phyloP scores from a whole-genome alignment of 768 basidiomycete genomes.

The Auriscalpium microsporum region DNA sequence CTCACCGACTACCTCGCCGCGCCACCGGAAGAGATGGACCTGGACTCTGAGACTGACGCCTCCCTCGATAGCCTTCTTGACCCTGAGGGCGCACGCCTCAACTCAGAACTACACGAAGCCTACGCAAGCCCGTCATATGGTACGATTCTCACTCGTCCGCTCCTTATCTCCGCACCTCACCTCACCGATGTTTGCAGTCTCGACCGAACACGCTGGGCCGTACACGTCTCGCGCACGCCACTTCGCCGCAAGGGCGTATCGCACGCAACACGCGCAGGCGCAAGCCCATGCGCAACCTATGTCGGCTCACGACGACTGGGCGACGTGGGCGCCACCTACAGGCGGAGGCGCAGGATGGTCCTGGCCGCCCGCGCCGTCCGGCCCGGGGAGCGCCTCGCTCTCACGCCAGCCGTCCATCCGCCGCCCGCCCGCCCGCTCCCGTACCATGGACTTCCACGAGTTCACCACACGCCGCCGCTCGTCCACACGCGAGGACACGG shows the following conservation, averaged over 20 bases:
- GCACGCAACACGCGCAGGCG: background rate
- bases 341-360: background rate
- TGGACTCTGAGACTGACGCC: slow-evolving; percentile 57
- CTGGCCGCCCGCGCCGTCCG: background rate
- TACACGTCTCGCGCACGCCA: slow-evolving; percentile 1
- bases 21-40: slow-evolving; percentile 47
- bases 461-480: slow-evolving; percentile 61
- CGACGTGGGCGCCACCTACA: background rate
- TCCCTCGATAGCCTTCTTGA: slow-evolving; percentile 40
- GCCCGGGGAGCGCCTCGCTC: slow-evolving; percentile 20
- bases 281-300: slow-evolving; percentile 4
- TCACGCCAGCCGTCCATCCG: slow-evolving; percentile 55
- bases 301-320: slow-evolving; percentile 11
- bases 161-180: too few species aligned
- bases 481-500: slow-evolving; percentile 25
- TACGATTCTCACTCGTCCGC: background rate
- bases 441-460: slow-evolving; percentile 63
- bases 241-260: background rate
- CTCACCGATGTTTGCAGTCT: too few species aligned
- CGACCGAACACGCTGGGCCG: background rate
- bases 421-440: slow-evolving; percentile 38
- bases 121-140: slow-evolving; percentile 23
- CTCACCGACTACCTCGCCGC: slow-evolving; percentile 45
- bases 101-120: slow-evolving; percentile 59
- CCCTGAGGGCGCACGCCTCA: slow-evolving; percentile 49